A percentile compares a stretch with the other conserved stretches of the same genome.
Evolutionary conservation across 306 rosid species (phyloP).

Genomic region (Boehmeria nivea): DNA sequence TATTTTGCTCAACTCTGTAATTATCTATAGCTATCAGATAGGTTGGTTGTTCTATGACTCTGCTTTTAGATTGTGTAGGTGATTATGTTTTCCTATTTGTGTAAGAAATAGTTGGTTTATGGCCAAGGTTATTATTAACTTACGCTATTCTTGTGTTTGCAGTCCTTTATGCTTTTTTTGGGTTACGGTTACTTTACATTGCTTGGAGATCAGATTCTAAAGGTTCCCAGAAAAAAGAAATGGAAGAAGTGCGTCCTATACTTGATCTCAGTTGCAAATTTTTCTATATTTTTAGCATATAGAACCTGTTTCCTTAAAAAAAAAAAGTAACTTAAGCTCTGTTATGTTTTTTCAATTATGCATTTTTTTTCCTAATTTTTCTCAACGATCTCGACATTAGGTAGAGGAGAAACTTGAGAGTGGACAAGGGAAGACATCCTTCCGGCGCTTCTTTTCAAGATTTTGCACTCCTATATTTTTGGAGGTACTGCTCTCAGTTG

Average conservation of each 20-base stretch:
- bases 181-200: slow-evolving; percentile 83
- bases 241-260: slow-evolving; percentile 72
- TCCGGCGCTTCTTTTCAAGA: slow-evolving; percentile 81
- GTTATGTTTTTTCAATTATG: too few relatives aligned
- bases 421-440: slow-evolving; percentile 83
- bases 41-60: too few relatives aligned
- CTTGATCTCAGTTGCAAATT: neutral
- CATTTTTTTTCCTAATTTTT: slow-evolving; percentile 19
- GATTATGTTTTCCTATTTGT: neutral
- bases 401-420: slow-evolving; percentile 95
- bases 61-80: neutral
- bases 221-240: slow-evolving; percentile 93
- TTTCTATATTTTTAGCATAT: slow-evolving; percentile 3
- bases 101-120: neutral
- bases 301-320: neutral
- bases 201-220: slow-evolving; percentile 98
- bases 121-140: slow-evolving; percentile 18
- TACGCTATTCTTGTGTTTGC: slow-evolving; percentile 27
- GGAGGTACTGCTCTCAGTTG: slow-evolving; percentile 48
- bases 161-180: slow-evolving; percentile 92
- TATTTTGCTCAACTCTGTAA: too few relatives aligned
- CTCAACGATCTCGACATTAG: slow-evolving; percentile 29
- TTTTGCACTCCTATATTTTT: slow-evolving; percentile 95
- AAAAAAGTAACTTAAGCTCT: neutral
- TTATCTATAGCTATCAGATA: too few relatives aligned